A percentile compares a stretch with the other conserved stretches of the same genome.
Evolutionary conservation across 352 stramenopile genomes (phyloP).

Genomic region (Blastocystis sp.): DNA sequence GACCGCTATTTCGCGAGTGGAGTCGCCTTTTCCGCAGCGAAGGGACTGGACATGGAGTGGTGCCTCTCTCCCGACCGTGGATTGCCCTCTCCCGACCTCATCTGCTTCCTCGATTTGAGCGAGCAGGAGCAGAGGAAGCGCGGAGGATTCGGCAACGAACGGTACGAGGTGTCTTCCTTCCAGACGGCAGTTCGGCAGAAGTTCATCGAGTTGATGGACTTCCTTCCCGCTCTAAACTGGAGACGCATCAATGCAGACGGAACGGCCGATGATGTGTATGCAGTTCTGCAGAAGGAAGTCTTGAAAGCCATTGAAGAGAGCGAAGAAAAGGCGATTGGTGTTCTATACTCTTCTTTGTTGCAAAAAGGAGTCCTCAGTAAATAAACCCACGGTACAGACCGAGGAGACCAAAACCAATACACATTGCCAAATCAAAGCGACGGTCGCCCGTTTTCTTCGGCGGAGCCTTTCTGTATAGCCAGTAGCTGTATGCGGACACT

Average conservation of each 20-base stretch:
- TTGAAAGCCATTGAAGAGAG: conserved; percentile 22
- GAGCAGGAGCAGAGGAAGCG: conserved; percentile 84
- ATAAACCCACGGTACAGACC: conserved; percentile 9
- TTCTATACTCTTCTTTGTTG: conserved; percentile 48
- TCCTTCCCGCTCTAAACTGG: conserved; percentile 19
- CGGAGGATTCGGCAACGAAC: conserved; percentile 87
- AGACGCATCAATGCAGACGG: background rate
- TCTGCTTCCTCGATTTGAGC: conserved; percentile 94
- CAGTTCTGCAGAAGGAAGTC: background rate
- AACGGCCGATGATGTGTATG: conserved; percentile 8
- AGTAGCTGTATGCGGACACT: background rate
- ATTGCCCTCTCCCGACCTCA: conserved; percentile 89
- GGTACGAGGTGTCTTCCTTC: conserved; percentile 85
- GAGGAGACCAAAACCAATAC: background rate
- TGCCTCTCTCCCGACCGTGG: conserved; percentile 93
- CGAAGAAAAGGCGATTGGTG: background rate
- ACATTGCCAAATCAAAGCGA: background rate
- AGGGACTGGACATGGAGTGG: conserved; percentile 91
- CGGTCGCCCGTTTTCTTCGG: background rate
- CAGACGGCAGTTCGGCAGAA: conserved; percentile 82
- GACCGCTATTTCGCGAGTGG: conserved; percentile 96
- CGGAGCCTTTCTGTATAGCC: background rate
- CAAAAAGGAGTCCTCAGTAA: background rate
- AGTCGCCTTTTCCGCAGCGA: conserved; percentile 94
- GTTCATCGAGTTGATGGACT: conserved; percentile 75